These are phyloP conservation scores for Taxillus chinensis DNA, from an alignment of 164 flowering plant species.

Conservation along the genomic window DNA sequence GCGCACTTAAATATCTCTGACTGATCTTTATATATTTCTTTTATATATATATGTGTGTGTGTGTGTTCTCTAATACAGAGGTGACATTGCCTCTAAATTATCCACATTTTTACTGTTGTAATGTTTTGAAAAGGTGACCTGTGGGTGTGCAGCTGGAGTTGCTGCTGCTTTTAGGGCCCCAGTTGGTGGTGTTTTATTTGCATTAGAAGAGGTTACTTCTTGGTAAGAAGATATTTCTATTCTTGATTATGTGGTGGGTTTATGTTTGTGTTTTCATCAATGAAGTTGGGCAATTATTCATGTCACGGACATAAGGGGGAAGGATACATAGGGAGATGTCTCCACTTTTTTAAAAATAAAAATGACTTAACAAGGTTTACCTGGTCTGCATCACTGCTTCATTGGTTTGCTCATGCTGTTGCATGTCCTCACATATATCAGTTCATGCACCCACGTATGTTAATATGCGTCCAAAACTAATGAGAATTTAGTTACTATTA, in stretches of 20 bases:
- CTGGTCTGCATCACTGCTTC: too few species aligned
- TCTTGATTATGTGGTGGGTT: neutral
- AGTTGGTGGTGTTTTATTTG: slow-evolving; percentile 97
- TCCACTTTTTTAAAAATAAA: too few species aligned
- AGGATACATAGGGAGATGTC: too few species aligned
- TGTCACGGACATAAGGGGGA: too few species aligned
- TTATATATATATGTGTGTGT: neutral
- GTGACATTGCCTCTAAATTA: slow-evolving; percentile 6
- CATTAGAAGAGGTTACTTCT: slow-evolving; percentile 95
- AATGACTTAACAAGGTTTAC: too few species aligned
- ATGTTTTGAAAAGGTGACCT: slow-evolving; percentile 82
- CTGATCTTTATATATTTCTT: too few species aligned
- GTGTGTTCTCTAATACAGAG: neutral
- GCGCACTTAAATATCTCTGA: too few species aligned
- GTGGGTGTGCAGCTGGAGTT: slow-evolving; percentile 99
- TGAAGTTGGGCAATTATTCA: too few species aligned
- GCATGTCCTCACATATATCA: too few species aligned
- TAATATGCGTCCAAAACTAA: too few species aligned
- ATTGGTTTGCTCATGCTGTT: too few species aligned
- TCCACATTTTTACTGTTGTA: slow-evolving; percentile 25
- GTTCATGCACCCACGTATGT: too few species aligned
- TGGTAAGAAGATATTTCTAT: slow-evolving; percentile 37
- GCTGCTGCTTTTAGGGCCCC: slow-evolving; percentile 99
- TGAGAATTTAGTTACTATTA: neutral
- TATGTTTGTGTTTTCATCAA: neutral